A percentile compares a stretch with the other conserved stretches of the same genome.
phyloP scores from a whole-genome alignment of 2,329 filamentous ascomycete species.

The Cladosporium sp. region DNA sequence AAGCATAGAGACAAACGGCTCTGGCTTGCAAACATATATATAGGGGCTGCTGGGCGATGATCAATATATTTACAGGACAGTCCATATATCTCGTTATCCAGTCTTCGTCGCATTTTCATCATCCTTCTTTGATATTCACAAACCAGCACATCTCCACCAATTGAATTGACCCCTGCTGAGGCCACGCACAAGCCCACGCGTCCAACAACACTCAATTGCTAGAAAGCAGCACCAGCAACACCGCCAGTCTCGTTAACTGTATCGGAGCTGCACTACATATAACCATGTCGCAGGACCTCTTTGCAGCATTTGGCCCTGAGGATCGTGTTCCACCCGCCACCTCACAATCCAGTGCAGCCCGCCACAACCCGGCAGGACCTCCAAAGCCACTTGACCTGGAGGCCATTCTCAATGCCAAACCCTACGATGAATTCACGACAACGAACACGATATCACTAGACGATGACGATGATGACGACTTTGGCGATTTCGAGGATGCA shows the following conservation, averaged over 20 bases:
- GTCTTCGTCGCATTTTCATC: not conserved
- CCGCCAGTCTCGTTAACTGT: not conserved
- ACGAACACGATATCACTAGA: slow-evolving; percentile 33
- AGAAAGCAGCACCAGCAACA: not conserved
- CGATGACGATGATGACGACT: slow-evolving; percentile 51
- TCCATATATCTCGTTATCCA: not conserved
- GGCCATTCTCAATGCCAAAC: slow-evolving; percentile 33
- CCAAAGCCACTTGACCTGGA: slow-evolving; percentile 34
- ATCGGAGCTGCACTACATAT: not conserved
- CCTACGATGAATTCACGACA: slow-evolving; percentile 18
- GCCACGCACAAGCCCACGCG: slow-evolving; percentile 17
- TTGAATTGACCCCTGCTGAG: not conserved
- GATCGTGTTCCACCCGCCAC: not conserved
- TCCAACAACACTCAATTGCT: not conserved
- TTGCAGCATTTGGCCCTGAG: slow-evolving; percentile 49
- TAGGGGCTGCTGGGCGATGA: not conserved
- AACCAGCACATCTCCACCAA: not conserved
- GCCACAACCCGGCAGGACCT: slow-evolving; percentile 13
- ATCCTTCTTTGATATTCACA: not conserved
- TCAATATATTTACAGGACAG: not conserved
- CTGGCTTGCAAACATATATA: not conserved
- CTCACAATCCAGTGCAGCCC: not conserved
- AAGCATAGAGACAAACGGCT: not conserved
- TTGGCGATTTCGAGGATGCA: slow-evolving; percentile 55
- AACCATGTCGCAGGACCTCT: slow-evolving; percentile 55